These are phyloP conservation scores for Leccinum subtestaceum DNA, from an alignment of 768 basidiomycete species.

Conservation along the genomic window DNA sequence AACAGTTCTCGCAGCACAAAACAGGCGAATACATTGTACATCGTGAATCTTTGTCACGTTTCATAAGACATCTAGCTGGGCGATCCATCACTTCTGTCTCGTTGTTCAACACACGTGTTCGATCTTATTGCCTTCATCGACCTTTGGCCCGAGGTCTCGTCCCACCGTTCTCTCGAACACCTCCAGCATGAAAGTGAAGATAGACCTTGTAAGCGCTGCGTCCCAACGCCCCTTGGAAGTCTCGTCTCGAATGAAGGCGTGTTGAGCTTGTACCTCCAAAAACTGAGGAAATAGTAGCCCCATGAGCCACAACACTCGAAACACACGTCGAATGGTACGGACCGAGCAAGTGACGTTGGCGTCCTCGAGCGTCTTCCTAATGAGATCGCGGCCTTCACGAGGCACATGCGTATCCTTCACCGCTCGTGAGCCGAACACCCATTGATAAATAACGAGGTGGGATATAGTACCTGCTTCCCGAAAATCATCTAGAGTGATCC, in stretches of 20 bases:
- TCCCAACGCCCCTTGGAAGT: slow-evolving; percentile 95
- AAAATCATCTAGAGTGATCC: slow-evolving; percentile 75
- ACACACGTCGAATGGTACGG: slow-evolving; percentile 25
- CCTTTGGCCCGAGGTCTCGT: slow-evolving; percentile 75
- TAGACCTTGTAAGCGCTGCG: slow-evolving; percentile 77
- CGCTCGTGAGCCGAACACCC: neutral
- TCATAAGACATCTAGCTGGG: neutral
- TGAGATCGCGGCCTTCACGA: slow-evolving; percentile 79
- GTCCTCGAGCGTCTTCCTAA: slow-evolving; percentile 81
- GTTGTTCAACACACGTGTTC: slow-evolving; percentile 69
- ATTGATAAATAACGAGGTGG: neutral
- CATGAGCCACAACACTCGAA: slow-evolving; percentile 8
- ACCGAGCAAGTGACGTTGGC: slow-evolving; percentile 71
- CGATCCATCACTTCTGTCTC: neutral
- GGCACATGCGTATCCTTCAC: slow-evolving; percentile 89
- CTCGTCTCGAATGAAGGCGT: slow-evolving; percentile 94
- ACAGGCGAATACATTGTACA: no score
- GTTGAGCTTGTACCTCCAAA: slow-evolving; percentile 94
- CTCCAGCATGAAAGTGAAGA: slow-evolving; percentile 89
- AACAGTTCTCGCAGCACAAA: no score
- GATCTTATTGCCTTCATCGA: slow-evolving; percentile 41
- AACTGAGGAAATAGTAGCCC: slow-evolving; percentile 47
- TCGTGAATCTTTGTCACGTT: neutral
- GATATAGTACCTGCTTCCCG: slow-evolving; percentile 72
- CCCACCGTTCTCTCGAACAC: slow-evolving; percentile 87